Evolutionary conservation across 495 filamentous ascomycete species (phyloP), one percentile per base, ranked within the genome.

Genomic region (Penicillium simplicissimum): DNA sequence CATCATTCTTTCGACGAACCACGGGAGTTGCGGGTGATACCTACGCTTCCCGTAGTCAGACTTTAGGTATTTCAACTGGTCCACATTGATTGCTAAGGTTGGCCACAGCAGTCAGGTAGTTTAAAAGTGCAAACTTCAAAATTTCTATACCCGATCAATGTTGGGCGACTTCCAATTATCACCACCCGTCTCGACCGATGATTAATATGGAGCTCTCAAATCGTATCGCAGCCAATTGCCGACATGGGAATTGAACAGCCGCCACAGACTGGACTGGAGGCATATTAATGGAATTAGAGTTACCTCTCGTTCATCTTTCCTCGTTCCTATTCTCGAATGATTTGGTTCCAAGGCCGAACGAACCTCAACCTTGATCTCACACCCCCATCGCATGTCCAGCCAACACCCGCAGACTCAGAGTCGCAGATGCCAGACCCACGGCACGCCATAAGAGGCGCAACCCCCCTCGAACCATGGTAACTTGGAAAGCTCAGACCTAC

Each of bases 381-480:
- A 63, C 51, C 37, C 37, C 19, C 40, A 43, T 43, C 40, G 40
- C 40, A 43, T 19, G 17, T 10, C 17, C 42, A 45, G 17, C 42
- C 42, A 45, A 45, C 42, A 45, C 19, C 42, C 42, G 42, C 17
- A 59, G 49, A 64, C 63, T 65, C 68, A 71, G 49, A n/a, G n/a
- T n/a, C n/a, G n/a, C n/a, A n/a, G n/a, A n/a, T n/a, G n/a, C n/a
- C n/a, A n/a, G n/a, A 64, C 66, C 68, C 68, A 71, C 63, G 66
- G 66, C 60, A 23, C 40, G 43, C 35, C 23, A 34, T 60, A 52
- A 52, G 58, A 68, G 61, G 61, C 55, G 65, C 65, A 36, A 37
- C 34, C 23, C 8, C 21, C 4, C 17, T 47, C 2, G 59, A 68
- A 37, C 68, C 68, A 62, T 68, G 66, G 66, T 35, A 49, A 38